Evolutionary conservation across 2,329 filamentous ascomycete species (phyloP).

Genomic region (Whalleya microplaca): DNA sequence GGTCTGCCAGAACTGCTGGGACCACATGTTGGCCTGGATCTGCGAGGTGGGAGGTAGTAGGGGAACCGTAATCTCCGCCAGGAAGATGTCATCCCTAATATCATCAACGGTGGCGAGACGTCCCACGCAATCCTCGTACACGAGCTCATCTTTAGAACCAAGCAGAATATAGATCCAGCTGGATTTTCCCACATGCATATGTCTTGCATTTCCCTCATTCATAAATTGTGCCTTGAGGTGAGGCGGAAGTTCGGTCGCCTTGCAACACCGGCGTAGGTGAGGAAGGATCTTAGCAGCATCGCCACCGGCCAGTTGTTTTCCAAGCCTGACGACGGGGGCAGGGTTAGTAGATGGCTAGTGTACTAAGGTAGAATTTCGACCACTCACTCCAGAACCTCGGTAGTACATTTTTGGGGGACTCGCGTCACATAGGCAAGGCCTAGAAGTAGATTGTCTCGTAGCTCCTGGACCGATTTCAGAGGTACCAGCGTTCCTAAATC

Average conservation of each 20-base stretch:
- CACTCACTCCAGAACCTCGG: slow-evolving; percentile 72
- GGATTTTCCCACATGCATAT: slow-evolving; percentile 63
- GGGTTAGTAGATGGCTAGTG: slow-evolving; percentile 33
- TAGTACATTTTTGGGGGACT: slow-evolving; percentile 72
- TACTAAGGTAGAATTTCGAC: slow-evolving; percentile 9
- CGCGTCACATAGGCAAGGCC: slow-evolving; percentile 72
- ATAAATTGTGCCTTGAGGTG: slow-evolving; percentile 66
- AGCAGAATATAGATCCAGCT: slow-evolving; percentile 64
- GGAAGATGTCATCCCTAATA: slow-evolving; percentile 56
- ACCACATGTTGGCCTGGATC: slow-evolving; percentile 75
- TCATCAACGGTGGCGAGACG: slow-evolving; percentile 54
- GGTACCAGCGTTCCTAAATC: slow-evolving; percentile 52
- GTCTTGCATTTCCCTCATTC: slow-evolving; percentile 60
- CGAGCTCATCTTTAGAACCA: slow-evolving; percentile 55
- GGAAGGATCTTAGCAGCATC: slow-evolving; percentile 67
- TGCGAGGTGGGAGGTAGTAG: slow-evolving; percentile 75
- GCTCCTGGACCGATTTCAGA: slow-evolving; percentile 67
- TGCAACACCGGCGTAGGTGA: slow-evolving; percentile 77
- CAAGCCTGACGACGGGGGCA: slow-evolving; percentile 47
- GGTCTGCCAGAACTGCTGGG: slow-evolving; percentile 78
- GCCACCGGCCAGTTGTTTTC: slow-evolving; percentile 60
- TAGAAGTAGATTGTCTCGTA: slow-evolving; percentile 60
- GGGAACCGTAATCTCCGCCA: slow-evolving; percentile 70
- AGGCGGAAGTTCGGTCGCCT: slow-evolving; percentile 67
- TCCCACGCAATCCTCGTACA: slow-evolving; percentile 55